Base-by-base conservation (phyloP, 2,329 filamentous ascomycete genomes). In the Pseudogymnoascus destructans region DNA sequence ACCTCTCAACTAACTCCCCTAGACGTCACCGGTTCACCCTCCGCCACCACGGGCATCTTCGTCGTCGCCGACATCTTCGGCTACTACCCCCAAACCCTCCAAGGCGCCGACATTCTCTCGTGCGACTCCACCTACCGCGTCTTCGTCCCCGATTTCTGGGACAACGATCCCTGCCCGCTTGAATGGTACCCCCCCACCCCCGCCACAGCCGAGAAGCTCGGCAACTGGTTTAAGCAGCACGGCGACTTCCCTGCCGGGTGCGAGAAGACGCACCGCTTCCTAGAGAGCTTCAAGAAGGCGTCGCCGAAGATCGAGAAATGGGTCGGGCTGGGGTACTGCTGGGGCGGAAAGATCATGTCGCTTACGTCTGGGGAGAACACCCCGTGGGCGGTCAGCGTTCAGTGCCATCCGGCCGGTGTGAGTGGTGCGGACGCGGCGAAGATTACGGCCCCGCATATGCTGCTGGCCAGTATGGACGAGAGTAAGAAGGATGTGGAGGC, bases 141-240 rank as follows among this genome's bases (percentile, higher is more conserved):
- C 64, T 90, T 91, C 73, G 91, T 96, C 63, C 91, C 91, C 25
- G 91, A 96, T 73, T 92, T 88, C 78, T 95, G 95, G 75, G 79
- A 87, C 61, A 90, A 88, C 69, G 64, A 65, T 3, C 64, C 65
- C 40, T 69, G 27, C 56, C 33, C 81, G 77, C 61, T 77, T 79
- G 59, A 65, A 21, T 78, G 77, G 73, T 81, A 81, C 68, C 85
- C 85, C 2, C 79, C 84, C 21, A 86, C 72, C 5, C 73, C 79
- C 4, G 82, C 87, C 65, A 85, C 87, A 72, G 71, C 80, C 68
- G 73, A 79, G 70, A 74, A 73, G 23, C 73, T 87, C 3, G 74
- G 74, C 25, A 72, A 69, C 3, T 87, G 86, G 72, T 79, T 87
- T 66, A 69, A 70, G 30, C 65, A 62, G 13, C 61, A 59, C 30